phyloP scores from a whole-genome alignment of 2,329 filamentous ascomycete species.

The Aspergillus sclerotialis region DNA sequence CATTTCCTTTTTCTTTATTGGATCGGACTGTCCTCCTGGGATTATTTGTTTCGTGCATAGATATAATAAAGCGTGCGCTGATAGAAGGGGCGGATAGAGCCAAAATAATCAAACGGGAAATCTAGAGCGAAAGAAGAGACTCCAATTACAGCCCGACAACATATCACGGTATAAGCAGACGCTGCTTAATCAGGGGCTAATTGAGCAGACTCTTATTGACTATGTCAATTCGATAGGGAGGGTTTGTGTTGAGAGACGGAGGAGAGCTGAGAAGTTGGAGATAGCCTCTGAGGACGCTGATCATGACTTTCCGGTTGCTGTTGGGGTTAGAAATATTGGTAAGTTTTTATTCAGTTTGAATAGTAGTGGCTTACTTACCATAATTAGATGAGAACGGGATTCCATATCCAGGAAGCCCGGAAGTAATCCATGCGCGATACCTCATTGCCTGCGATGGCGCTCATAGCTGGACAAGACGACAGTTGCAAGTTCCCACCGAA shows the following conservation, averaged over 20 bases:
- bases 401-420: background rate
- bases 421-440: conserved; percentile 7
- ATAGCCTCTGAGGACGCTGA: background rate
- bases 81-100: no score
- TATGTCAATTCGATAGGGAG: background rate
- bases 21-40: no score
- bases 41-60: no score
- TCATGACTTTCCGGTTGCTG: conserved; percentile 1
- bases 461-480: conserved; percentile 7
- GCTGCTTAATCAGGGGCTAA: conserved; percentile 9
- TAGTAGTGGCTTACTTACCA: background rate
- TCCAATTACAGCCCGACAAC: background rate
- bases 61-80: no score
- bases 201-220: conserved; percentile 9
- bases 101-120: conserved; percentile 2
- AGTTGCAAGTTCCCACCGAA: conserved; percentile 5
- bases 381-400: no score
- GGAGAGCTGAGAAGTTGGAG: conserved; percentile 3
- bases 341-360: no score
- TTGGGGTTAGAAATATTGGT: conserved; percentile 1
- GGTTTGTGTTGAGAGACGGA: conserved; percentile 6
- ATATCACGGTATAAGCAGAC: conserved; percentile 6
- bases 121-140: conserved; percentile 5
- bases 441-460: conserved; percentile 13
- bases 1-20: no score